phyloP scores from a whole-genome alignment of 176 grass and related monocot genomes.

The Rhynchospora tenuis region DNA sequence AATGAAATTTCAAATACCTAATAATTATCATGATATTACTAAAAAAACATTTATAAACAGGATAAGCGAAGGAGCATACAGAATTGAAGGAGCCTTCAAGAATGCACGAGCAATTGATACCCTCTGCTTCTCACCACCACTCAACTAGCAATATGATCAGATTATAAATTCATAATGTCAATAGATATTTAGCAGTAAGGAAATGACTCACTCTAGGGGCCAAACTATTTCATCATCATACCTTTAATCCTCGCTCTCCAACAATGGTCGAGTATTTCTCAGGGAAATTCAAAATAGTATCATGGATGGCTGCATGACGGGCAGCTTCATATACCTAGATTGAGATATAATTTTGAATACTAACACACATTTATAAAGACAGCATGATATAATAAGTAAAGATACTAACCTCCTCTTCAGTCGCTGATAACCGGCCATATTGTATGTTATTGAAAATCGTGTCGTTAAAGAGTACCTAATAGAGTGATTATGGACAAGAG shows the following conservation, averaged over 20 bases:
- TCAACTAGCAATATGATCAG: slow-evolving; percentile 53
- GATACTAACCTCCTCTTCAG: slow-evolving; percentile 77
- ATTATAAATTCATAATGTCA: slow-evolving; percentile 22
- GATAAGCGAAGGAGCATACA: slow-evolving; percentile 39
- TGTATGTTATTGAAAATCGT: slow-evolving; percentile 99
- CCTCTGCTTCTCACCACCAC: slow-evolving; percentile 97
- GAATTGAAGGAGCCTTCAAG: slow-evolving; percentile 91
- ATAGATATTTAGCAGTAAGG: slow-evolving; percentile 4
- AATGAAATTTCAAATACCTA: slow-evolving; percentile 13
- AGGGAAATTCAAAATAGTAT: slow-evolving; percentile 90
- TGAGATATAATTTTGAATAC: slow-evolving; percentile 23
- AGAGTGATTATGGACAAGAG: slow-evolving; percentile 4
- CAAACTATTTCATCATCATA: slow-evolving; percentile 32
- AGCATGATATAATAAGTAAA: slow-evolving; percentile 26
- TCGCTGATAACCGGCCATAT: slow-evolving; percentile 84
- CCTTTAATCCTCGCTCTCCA: slow-evolving; percentile 96
- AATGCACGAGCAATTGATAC: slow-evolving; percentile 98
- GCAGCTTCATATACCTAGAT: slow-evolving; percentile 84
- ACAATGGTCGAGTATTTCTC: slow-evolving; percentile 87
- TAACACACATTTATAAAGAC: neutral
- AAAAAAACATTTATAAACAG: neutral
- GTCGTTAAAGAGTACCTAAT: slow-evolving; percentile 98
- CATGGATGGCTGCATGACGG: slow-evolving; percentile 74
- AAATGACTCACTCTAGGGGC: slow-evolving; percentile 1
- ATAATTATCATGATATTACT: slow-evolving; percentile 10